phyloP scores from a whole-genome alignment of 1,284 basidiomycete genomes.

The Rhodotorula sp. region DNA sequence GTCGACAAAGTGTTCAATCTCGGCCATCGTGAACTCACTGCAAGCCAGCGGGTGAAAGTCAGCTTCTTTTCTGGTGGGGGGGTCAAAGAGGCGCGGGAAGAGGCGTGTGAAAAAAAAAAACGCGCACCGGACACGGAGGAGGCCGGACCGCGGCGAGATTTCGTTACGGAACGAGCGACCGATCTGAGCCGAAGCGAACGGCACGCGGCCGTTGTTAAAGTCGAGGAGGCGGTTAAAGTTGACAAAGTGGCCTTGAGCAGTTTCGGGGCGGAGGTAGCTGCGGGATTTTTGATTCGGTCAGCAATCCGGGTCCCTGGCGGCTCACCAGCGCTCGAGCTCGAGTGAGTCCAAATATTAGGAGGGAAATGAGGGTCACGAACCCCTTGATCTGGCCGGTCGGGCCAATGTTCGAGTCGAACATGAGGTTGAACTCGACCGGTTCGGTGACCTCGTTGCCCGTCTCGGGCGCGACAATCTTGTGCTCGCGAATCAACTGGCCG shows the following conservation, averaged over 20 bases:
- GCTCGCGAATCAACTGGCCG: conserved; percentile 78
- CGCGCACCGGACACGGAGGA: conserved; percentile 75
- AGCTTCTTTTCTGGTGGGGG: neutral
- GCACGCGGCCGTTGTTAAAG: conserved; percentile 95
- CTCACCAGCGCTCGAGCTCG: no score
- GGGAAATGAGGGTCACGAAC: conserved; percentile 52
- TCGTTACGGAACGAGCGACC: conserved; percentile 97
- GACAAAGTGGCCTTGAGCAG: conserved; percentile 98
- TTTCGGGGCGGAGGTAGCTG: conserved; percentile 94
- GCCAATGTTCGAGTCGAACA: conserved; percentile 97
- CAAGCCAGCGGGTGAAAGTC: neutral
- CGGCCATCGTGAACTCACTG: conserved; percentile 98
- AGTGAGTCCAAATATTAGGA: no score
- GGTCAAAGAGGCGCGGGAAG: neutral
- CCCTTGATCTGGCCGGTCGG: conserved; percentile 97
- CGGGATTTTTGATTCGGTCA: neutral
- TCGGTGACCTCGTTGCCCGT: conserved; percentile 89
- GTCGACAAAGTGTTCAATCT: conserved; percentile 99
- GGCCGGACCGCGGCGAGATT: conserved; percentile 92
- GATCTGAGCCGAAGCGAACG: conserved; percentile 96
- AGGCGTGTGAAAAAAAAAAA: neutral
- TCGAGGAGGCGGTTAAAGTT: conserved; percentile 97
- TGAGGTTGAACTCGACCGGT: conserved; percentile 96
- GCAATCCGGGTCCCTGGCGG: no score
- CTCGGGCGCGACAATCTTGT: conserved; percentile 85